Evolutionary conservation across 129 eudicot species (phyloP).

Genomic region (Mikania micrantha): DNA sequence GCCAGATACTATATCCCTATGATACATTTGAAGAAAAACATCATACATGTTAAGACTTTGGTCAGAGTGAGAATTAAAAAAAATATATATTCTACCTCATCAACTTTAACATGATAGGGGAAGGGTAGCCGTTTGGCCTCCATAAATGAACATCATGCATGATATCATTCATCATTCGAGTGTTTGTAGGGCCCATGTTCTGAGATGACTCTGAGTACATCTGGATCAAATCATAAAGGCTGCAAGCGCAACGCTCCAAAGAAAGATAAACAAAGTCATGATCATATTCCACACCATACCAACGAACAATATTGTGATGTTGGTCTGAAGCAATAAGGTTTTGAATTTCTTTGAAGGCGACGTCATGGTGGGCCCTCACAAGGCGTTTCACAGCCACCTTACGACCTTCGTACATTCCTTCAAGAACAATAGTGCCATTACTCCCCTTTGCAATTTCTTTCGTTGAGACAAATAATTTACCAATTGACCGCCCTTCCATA

Average conservation of each 20-base stretch:
- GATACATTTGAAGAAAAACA: slow-evolving; percentile 3
- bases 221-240: slow-evolving; percentile 61
- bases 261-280: slow-evolving; percentile 85
- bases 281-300: slow-evolving; percentile 93
- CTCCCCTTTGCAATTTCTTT: slow-evolving; percentile 97
- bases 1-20: slow-evolving; percentile 79
- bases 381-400: slow-evolving; percentile 94
- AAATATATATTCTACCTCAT: slow-evolving; percentile 48
- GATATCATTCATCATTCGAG: slow-evolving; percentile 33
- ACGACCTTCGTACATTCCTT: slow-evolving; percentile 89
- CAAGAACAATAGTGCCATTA: slow-evolving; percentile 87
- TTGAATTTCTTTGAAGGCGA: slow-evolving; percentile 87
- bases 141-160: slow-evolving; percentile 50
- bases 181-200: slow-evolving; percentile 20
- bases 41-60: background rate
- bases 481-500: slow-evolving; percentile 57
- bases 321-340: slow-evolving; percentile 90
- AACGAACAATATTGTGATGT: slow-evolving; percentile 78
- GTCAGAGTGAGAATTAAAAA: too few relatives aligned
- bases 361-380: slow-evolving; percentile 82
- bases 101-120: slow-evolving; percentile 55
- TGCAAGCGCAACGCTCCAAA: slow-evolving; percentile 82
- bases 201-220: slow-evolving; percentile 36
- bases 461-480: slow-evolving; percentile 65
- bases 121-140: slow-evolving; percentile 78